These are phyloP conservation scores for Fusarium beomiforme DNA, from an alignment of 2,329 filamentous ascomycete genomes.

Conservation along the genomic window DNA sequence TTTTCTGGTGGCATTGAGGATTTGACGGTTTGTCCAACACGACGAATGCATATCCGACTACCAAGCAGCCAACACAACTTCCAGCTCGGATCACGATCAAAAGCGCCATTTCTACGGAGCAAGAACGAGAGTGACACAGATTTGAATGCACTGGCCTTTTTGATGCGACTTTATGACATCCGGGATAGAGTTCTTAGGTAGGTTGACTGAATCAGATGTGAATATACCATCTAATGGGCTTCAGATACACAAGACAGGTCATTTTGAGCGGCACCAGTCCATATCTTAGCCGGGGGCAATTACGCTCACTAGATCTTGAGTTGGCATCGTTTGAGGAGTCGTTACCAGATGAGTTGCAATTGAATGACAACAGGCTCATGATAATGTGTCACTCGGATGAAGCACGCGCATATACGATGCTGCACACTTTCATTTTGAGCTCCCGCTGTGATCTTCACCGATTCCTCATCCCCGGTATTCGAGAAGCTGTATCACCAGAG, in stretches of 20 bases:
- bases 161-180: conserved; percentile 35
- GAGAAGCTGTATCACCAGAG: conserved; percentile 32
- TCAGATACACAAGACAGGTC: conserved; percentile 31
- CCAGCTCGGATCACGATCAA: conserved; percentile 37
- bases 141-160: conserved; percentile 31
- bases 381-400: conserved; percentile 42
- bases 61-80: conserved; percentile 42
- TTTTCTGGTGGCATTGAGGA: conserved; percentile 45
- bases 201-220: accelerated
- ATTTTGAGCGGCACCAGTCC: conserved; percentile 31
- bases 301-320: conserved; percentile 31
- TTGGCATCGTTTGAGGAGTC: conserved; percentile 22
- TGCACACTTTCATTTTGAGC: conserved; percentile 32
- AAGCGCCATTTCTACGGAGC: conserved; percentile 20
- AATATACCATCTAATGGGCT: accelerated
- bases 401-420: conserved; percentile 22
- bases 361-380: conserved; percentile 23
- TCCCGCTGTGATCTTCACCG: conserved; percentile 42
- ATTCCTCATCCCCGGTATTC: conserved; percentile 39
- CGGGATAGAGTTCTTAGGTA: conserved; percentile 39
- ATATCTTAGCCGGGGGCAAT: conserved; percentile 13
- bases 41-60: conserved; percentile 40
- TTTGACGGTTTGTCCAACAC: conserved; percentile 38
- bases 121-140: neutral
- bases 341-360: conserved; percentile 35